These are phyloP conservation scores for Aegilops speltoides DNA, from an alignment of 176 grass and related monocot species.

Conservation along the genomic window DNA sequence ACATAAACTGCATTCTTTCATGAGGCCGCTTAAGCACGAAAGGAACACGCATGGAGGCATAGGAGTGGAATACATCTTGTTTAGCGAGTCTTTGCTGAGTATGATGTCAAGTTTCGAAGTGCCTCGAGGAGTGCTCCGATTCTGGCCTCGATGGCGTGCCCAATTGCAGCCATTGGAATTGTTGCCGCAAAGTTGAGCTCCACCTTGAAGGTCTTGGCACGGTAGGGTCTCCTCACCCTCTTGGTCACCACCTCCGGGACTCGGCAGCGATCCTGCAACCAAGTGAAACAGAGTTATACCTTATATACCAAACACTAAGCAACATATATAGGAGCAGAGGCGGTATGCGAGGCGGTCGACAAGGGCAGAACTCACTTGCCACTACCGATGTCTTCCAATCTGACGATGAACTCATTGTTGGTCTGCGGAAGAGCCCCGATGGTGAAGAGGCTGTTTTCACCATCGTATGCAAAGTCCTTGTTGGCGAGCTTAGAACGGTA, in stretches of 20 bases:
- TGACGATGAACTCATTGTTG: conserved; percentile 54
- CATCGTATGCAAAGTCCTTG: conserved; percentile 74
- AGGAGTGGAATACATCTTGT: conserved; percentile 39
- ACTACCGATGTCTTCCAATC: conserved; percentile 47
- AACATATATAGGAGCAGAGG: neutral
- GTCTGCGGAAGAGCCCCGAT: conserved; percentile 56
- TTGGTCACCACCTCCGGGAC: conserved; percentile 48
- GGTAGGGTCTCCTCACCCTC: conserved; percentile 35
- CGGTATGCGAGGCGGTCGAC: too few species aligned
- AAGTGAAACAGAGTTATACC: neutral
- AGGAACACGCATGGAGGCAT: neutral
- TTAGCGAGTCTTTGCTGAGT: conserved; percentile 57
- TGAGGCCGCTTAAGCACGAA: neutral
- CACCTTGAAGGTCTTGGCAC: conserved; percentile 61
- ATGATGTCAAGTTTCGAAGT: conserved; percentile 71
- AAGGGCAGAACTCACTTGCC: conserved; percentile 45
- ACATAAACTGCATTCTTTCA: neutral
- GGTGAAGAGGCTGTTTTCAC: conserved; percentile 60
- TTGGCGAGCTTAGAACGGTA: conserved; percentile 47
- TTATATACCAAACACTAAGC: neutral
- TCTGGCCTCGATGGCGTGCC: conserved; percentile 50
- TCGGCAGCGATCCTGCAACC: conserved; percentile 41
- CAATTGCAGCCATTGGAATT: conserved; percentile 60
- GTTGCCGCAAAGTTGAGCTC: conserved; percentile 44
- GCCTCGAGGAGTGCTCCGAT: conserved; percentile 59